Base-by-base conservation (phyloP, 352 stramenopile species). In the Globisporangium canariense region DNA sequence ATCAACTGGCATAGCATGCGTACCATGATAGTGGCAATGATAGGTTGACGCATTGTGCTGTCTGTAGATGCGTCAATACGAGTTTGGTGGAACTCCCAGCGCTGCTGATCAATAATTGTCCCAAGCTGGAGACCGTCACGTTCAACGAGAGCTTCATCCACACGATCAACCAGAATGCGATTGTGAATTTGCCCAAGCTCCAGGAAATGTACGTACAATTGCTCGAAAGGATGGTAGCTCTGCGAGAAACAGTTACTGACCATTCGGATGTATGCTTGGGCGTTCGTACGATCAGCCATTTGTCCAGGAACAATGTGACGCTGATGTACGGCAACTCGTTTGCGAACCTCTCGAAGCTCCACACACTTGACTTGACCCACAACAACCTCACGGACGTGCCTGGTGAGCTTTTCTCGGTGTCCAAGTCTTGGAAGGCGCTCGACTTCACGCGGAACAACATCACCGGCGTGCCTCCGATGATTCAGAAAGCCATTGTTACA, bases 401-500 rank as follows among this genome's bases (percentile, higher is more conserved):
- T 4, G 76, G 54, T 1, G 62, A 51, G 18, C 54, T 90, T 7
- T 66, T 89, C 18, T 75, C 65, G 16, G 68, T 75, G 9, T 76
- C 79, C 8, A 67, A 71, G 2, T 81, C 76, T 18, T 91, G 81
- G 81, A 74, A 86, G 18, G 68, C 56, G 11, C 73, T 91, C 16
- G 78, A 91, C 40, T 82, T 89, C 7, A 75, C 68, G 8, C 69
- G 78, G 59, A 89, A 89, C 45, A 55, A 67, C 30, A 75, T 91
- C 20, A 59, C 69, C 25, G 52, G 69, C 1, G 66, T 77, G 1
- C 81, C 81, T 5, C 62, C 68, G 14, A 76, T 74, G 9, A 75
- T 88, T 51, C 60, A 70, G 28, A 60, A 70, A 2, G 71, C 73
- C 16, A 68, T 73, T 18, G 79, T 75, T 18, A 58, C 78, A 58